Evolutionary conservation across 805 yeast genomes (phyloP).

Genomic region (Candida lessepsii): DNA sequence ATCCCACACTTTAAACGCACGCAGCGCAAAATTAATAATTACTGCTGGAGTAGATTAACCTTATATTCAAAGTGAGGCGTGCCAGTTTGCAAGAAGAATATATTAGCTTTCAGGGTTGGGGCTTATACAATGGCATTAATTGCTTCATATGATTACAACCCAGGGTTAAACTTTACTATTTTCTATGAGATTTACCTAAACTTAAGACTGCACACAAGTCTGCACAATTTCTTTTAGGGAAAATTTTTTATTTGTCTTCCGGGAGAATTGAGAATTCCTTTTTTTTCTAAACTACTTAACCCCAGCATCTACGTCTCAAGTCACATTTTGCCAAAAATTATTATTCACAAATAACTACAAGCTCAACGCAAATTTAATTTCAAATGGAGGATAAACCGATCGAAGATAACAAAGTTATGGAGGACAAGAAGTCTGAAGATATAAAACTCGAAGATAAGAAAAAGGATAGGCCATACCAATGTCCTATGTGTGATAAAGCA

Average conservation of each 20-base stretch:
- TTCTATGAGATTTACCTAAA: too few species aligned
- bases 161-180: too few species aligned
- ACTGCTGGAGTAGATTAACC: neutral
- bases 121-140: too few species aligned
- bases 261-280: neutral
- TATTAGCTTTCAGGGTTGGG: too few species aligned
- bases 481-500: conserved; percentile 81
- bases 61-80: neutral
- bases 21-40: neutral
- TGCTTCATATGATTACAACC: too few species aligned
- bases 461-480: conserved; percentile 69
- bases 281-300: neutral
- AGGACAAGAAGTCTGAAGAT: neutral
- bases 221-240: conserved; percentile 2
- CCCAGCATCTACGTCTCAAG: conserved; percentile 1
- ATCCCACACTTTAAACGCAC: conserved; percentile 3
- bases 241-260: conserved; percentile 5
- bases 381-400: too few species aligned
- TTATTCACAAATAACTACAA: neutral
- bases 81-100: neutral
- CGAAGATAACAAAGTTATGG: conserved; percentile 51
- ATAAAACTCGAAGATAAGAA: conserved; percentile 11
- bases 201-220: neutral
- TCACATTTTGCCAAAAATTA: neutral
- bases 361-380: too few species aligned